Percentiles rank a stretch among this genome's conserved stretches.
phyloP scores from a whole-genome alignment of 2,329 filamentous ascomycete species.

The Aspergillus texensis region DNA sequence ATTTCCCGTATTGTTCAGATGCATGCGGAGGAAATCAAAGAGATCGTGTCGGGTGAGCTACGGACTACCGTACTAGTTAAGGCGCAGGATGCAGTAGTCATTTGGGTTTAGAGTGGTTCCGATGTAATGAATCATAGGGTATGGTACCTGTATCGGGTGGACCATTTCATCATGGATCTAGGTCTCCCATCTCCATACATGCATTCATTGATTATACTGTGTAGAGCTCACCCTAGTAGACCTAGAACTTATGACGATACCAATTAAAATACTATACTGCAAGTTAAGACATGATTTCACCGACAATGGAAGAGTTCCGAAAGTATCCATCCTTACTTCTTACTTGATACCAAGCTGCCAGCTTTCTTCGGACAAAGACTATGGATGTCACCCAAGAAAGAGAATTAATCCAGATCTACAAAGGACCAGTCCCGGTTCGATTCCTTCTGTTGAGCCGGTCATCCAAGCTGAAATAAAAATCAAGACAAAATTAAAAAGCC shows the following conservation, averaged over 20 bases:
- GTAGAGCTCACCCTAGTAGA: background rate
- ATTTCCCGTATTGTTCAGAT: conserved; percentile 5
- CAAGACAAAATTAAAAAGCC: background rate
- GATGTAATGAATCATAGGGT: conserved; percentile 3
- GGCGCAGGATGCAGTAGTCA: conserved; percentile 25
- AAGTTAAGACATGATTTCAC: background rate
- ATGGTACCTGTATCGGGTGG: conserved; percentile 14
- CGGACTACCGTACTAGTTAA: conserved; percentile 5
- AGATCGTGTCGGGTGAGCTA: conserved; percentile 24
- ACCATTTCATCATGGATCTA: background rate
- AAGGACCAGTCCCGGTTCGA: conserved; percentile 7
- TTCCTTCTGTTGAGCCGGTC: conserved; percentile 7
- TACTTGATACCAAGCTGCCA: background rate
- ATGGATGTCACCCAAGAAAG: background rate
- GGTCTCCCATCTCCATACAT: background rate
- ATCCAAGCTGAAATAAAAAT: background rate
- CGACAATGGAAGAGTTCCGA: background rate
- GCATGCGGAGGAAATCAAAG: conserved; percentile 23
- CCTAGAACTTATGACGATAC: background rate
- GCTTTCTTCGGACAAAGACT: background rate
- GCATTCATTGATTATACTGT: background rate
- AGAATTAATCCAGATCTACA: conserved; percentile 18
- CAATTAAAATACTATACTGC: background rate
- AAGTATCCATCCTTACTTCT: background rate
- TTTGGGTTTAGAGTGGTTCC: conserved; percentile 16